phyloP scores from a whole-genome alignment of 1,284 basidiomycete genomes.

The Singerocomus rubriflavus region DNA sequence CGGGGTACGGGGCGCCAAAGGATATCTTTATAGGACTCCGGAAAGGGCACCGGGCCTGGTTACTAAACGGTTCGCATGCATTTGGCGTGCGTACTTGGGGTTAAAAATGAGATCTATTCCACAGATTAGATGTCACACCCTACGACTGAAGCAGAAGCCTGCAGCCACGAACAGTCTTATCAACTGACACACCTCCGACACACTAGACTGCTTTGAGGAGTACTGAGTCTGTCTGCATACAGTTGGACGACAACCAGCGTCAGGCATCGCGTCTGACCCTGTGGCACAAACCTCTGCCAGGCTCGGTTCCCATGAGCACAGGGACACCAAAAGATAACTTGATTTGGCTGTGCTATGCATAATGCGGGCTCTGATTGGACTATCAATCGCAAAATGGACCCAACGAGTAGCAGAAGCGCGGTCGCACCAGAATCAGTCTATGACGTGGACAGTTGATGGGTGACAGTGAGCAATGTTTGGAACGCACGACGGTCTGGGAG shows the following conservation, averaged over 20 bases:
- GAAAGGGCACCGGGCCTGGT: background rate
- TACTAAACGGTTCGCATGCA: conserved; percentile 12
- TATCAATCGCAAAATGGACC: background rate
- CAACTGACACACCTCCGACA: background rate
- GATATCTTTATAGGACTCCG: conserved; percentile 22
- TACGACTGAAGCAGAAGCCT: background rate
- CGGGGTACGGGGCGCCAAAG: background rate
- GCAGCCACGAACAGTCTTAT: background rate
- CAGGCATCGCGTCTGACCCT: background rate
- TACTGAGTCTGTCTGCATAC: background rate
- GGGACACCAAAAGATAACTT: background rate
- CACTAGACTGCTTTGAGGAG: background rate
- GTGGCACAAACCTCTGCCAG: background rate
- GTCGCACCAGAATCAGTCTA: too few species aligned
- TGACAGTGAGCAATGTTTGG: too few species aligned
- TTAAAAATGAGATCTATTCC: conserved; percentile 5
- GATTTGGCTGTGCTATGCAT: background rate
- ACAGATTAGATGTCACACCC: background rate
- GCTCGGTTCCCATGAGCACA: background rate
- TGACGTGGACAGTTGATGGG: too few species aligned
- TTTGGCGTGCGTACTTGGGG: background rate
- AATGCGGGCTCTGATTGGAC: background rate
- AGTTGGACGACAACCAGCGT: background rate
- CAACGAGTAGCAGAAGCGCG: background rate
- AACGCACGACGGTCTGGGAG: too few species aligned